Evolutionary conservation across 2,329 filamentous ascomycete species (phyloP), one percentile per base, ranked within the genome.

Genomic region (Zalaria obscura): DNA sequence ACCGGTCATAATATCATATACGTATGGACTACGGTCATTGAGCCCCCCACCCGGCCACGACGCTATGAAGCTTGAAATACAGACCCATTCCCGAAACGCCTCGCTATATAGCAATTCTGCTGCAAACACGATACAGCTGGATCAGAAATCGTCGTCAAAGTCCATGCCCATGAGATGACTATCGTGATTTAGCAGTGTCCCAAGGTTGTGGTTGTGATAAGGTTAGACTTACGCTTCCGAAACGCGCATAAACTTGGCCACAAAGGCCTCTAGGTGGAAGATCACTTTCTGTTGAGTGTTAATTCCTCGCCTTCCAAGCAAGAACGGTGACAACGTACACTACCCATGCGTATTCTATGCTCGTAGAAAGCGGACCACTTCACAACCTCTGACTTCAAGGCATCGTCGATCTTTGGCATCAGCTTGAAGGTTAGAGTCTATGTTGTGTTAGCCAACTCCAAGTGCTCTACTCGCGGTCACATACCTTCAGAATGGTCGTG

Each of bases 361-460:
- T 98, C 93, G 61, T 93, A 98, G 56, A 95, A 96, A 0, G 91
- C 88, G 4, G 86, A 84, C 91, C 91, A 98, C 57, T 82, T 85
- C 50, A 98, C 83, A 4, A 98, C 81, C 43, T 98, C 89, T 2
- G 82, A 77, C 62, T 95, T 96, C 39, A 98, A 66, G 25, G 74
- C 79, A 57, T 95, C 88, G 53, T 96, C 89, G 41, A 94, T 83
- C 56, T 84, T 76, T 0, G 78, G 74, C 52, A 96, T 79, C 25
- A 98, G 72, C 62, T 93, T 93, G 69, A 93, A 96, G 0, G 89
- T 93, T 45, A 98, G 70, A 0, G 86, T 93, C 68, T 74, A 32
- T 32, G 29, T 32, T 46, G 40, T 31, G n/a, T 26, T n/a, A 25
- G 40, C n/a, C 27, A 37, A 35, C 34, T 27, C 9, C 10, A 27